Conservation (phyloP, 305 asterid species). For the Fraxinus platypoda region DNA sequence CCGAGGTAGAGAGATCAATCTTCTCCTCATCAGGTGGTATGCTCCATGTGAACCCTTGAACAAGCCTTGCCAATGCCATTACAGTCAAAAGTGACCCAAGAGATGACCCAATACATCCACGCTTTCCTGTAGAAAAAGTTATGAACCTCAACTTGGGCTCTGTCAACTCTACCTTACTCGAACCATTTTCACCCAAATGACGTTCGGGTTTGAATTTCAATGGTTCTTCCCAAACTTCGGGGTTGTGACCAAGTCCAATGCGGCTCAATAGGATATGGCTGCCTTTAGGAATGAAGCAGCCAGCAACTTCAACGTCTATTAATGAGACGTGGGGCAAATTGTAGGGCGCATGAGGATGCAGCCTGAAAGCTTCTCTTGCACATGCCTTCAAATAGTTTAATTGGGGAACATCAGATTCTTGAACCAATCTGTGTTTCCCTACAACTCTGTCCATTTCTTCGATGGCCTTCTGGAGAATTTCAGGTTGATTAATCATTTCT, state of each 20-base stretch:
- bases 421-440: conserved; percentile 3
- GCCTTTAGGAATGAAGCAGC: conserved; percentile 17
- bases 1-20: conserved; percentile 1
- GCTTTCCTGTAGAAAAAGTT: conserved; percentile 17
- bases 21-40: background rate
- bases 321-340: conserved; percentile 6
- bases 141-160: conserved; percentile 1
- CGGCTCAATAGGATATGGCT: conserved; percentile 14
- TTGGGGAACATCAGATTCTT: conserved; percentile 6
- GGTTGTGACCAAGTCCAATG: conserved; percentile 12
- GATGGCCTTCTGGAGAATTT: background rate
- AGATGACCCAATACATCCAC: background rate
- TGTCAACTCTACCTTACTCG: background rate
- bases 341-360: conserved; percentile 8
- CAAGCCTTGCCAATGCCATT: conserved; percentile 14
- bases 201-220: conserved; percentile 1
- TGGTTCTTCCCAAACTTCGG: conserved; percentile 1
- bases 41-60: conserved; percentile 21
- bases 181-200: background rate
- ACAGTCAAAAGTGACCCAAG: conserved; percentile 4
- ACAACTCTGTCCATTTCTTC: background rate
- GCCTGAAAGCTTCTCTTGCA: conserved; percentile 17
- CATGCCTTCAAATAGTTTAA: conserved; percentile 10
- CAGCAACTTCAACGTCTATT: background rate
- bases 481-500: conserved; percentile 19